These are phyloP conservation scores for Forsythia viridissima DNA, from an alignment of 257 asterid genomes.

Conservation along the genomic window DNA sequence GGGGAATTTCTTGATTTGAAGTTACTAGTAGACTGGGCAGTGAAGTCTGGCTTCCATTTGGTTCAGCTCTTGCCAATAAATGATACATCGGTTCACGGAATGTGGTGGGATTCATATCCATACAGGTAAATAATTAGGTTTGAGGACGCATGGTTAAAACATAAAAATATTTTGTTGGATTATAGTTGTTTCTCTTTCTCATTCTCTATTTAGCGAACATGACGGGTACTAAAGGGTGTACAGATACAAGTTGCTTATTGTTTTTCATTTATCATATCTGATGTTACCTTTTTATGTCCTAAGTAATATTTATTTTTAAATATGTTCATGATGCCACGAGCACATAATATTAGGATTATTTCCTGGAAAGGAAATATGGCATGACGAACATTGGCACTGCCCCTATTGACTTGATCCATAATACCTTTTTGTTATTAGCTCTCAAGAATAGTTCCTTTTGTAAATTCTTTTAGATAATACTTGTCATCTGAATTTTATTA, in stretches of 20 bases:
- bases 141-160: not conserved
- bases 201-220: not conserved
- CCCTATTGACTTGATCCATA: not conserved
- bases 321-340: not conserved
- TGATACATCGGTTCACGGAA: conserved; percentile 90
- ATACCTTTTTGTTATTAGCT: not conserved
- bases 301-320: not conserved
- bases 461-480: not conserved
- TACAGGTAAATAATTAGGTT: conserved; percentile 63
- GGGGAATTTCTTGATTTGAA: conserved; percentile 98
- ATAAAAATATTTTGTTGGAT: not conserved
- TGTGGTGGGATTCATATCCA: conserved; percentile 99
- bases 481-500: conserved; percentile 2
- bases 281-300: conserved; percentile 4
- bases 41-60: conserved; percentile 87
- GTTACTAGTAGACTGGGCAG: conserved; percentile 92
- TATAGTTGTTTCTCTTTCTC: not conserved
- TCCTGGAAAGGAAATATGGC: not conserved
- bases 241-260: not conserved
- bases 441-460: not conserved
- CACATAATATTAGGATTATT: not conserved
- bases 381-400: not conserved
- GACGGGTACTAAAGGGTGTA: not conserved
- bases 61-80: conserved; percentile 94
- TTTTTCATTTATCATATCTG: not conserved